Evolutionary conservation across 805 yeast genomes (phyloP).

Genomic region (Yamadazyma tumulicola): DNA sequence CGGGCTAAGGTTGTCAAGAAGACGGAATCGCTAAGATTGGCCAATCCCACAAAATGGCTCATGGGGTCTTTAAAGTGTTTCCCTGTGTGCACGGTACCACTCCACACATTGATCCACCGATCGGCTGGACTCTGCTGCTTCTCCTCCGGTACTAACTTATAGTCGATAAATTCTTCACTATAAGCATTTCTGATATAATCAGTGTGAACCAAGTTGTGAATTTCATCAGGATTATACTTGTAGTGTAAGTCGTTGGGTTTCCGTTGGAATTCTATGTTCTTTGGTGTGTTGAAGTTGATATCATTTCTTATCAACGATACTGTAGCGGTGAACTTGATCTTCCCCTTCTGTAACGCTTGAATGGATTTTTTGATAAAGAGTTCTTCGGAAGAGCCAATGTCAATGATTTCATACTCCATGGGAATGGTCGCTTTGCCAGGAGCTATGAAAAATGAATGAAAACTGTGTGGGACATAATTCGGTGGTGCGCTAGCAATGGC

Average conservation of each 20-base stretch:
- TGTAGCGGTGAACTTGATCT: conserved; percentile 49
- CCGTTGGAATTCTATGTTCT: conserved; percentile 7
- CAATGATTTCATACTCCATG: conserved; percentile 51
- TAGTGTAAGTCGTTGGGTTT: conserved; percentile 17
- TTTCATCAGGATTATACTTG: conserved; percentile 25
- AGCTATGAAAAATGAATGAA: conserved; percentile 59
- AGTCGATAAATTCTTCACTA: conserved; percentile 33
- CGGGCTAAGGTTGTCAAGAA: conserved; percentile 41
- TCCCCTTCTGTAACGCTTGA: conserved; percentile 50
- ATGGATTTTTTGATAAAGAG: conserved; percentile 53
- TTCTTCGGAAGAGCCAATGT: conserved; percentile 50
- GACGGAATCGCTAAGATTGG: conserved; percentile 36
- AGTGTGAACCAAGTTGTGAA: conserved; percentile 30
- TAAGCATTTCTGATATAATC: conserved; percentile 36
- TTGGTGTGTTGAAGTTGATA: background rate
- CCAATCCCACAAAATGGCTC: conserved; percentile 35
- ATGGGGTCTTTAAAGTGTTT: conserved; percentile 13
- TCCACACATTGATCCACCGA: conserved; percentile 40
- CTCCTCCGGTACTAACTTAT: conserved; percentile 34
- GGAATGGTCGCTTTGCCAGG: conserved; percentile 48
- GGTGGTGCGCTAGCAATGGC: conserved; percentile 45
- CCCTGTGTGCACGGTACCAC: conserved; percentile 21
- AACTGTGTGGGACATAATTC: conserved; percentile 49
- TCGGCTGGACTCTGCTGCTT: conserved; percentile 25
- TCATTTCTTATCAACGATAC: conserved; percentile 36